A percentile compares a stretch with the other conserved stretches of the same genome.
These are phyloP conservation scores for Clarkia xantiana DNA, from an alignment of 345 rosid genomes.

Conservation along the genomic window DNA sequence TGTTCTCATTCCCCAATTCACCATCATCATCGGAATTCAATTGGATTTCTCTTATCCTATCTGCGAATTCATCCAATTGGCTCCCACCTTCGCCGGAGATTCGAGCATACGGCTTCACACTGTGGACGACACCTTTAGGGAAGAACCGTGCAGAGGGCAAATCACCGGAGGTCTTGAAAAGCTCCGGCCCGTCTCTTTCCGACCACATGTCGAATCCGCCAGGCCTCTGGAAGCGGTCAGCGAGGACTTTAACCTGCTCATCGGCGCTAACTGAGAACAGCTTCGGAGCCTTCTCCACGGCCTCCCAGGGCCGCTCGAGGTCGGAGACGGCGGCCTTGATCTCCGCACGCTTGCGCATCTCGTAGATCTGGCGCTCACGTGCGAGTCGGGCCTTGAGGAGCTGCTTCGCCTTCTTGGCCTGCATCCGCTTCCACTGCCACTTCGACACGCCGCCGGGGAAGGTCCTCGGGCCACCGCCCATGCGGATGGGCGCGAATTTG, in stretches of 20 bases:
- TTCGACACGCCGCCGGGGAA: constrained; percentile 77
- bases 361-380: constrained; percentile 79
- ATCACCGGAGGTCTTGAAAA: constrained; percentile 38
- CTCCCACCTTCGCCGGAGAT: constrained; percentile 1
- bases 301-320: constrained; percentile 88
- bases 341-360: constrained; percentile 87
- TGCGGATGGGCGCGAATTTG: constrained; percentile 35
- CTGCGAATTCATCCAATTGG: constrained; percentile 1
- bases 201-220: constrained; percentile 83
- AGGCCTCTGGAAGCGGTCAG: constrained; percentile 82
- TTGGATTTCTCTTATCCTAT: not conserved
- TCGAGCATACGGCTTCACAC: constrained; percentile 45
- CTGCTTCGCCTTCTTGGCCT: constrained; percentile 71
- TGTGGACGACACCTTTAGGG: constrained; percentile 77
- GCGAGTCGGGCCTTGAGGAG: constrained; percentile 63
- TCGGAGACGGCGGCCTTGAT: constrained; percentile 77
- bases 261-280: constrained; percentile 68
- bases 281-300: constrained; percentile 46
- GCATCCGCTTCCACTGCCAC: constrained; percentile 97
- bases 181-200: constrained; percentile 56
- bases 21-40: not conserved
- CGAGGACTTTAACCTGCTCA: constrained; percentile 73
- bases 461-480: constrained; percentile 87
- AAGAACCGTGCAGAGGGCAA: constrained; percentile 78
- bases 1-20: not conserved